Evolutionary conservation across 192 early-diverging fungal genomes (phyloP).

Genomic region (Podila horticola): DNA sequence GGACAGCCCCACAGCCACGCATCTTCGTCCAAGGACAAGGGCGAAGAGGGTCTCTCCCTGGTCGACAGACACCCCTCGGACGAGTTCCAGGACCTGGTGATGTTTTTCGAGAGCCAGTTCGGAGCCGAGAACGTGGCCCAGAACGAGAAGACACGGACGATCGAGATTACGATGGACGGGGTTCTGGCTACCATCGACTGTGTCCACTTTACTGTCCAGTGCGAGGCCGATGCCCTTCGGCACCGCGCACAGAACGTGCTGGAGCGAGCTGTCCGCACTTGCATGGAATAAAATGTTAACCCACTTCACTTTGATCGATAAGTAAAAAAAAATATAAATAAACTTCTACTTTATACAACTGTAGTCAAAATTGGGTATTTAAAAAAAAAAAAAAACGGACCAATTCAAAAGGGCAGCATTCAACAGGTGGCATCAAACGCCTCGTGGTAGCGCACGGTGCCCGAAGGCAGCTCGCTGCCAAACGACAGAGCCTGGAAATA

Average conservation of each 20-base stretch:
- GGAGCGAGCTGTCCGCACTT: conserved; percentile 44
- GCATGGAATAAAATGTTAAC: conserved; percentile 18
- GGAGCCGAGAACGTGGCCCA: conserved; percentile 37
- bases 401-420: too few species aligned
- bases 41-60: neutral
- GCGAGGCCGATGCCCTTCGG: conserved; percentile 36
- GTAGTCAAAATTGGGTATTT: too few species aligned
- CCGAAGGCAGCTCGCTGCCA: conserved; percentile 2
- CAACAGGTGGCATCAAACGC: conserved; percentile 2
- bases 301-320: too few species aligned
- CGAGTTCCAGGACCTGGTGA: conserved; percentile 45
- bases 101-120: conserved; percentile 47
- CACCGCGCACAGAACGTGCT: conserved; percentile 45
- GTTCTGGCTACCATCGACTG: conserved; percentile 35
- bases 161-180: conserved; percentile 31
- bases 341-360: too few species aligned
- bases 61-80: conserved; percentile 24
- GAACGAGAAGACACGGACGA: conserved; percentile 17
- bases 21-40: neutral
- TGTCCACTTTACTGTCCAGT: conserved; percentile 20
- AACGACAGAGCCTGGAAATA: conserved; percentile 12
- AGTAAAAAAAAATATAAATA: too few species aligned
- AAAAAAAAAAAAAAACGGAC: too few species aligned
- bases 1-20: conserved; percentile 21
- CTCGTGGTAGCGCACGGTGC: conserved; percentile 1